Percentiles rank a stretch among this genome's conserved stretches.
These are phyloP conservation scores for Onygenales sp. DNA, from an alignment of 2,329 filamentous ascomycete species.

Conservation along the genomic window DNA sequence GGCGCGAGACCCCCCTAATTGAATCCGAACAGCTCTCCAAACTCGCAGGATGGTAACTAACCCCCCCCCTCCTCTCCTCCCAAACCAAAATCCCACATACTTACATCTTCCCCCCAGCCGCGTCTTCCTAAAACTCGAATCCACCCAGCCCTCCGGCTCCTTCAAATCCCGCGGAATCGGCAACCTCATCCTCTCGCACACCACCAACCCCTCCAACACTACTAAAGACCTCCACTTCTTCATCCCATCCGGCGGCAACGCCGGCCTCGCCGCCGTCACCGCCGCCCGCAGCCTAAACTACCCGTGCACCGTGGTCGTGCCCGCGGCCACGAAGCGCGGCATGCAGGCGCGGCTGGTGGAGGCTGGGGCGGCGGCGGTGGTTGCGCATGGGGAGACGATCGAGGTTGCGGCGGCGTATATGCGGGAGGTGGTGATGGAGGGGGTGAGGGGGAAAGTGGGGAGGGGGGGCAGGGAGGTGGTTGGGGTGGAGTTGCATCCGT, in stretches of 20 bases:
- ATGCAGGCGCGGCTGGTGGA: conserved; percentile 64
- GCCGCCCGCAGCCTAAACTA: conserved; percentile 56
- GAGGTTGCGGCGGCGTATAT: conserved; percentile 61
- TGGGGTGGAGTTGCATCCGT: conserved; percentile 35
- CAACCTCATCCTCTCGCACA: conserved; percentile 53
- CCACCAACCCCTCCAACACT: conserved; percentile 30
- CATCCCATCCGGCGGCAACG: conserved; percentile 72
- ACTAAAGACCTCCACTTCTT: conserved; percentile 58
- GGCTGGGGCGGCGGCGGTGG: conserved; percentile 56
- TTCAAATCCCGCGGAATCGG: conserved; percentile 77
- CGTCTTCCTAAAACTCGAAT: conserved; percentile 78
- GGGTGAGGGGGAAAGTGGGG: conserved; percentile 25
- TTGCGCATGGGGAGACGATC: conserved; percentile 60
- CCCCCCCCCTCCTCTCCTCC: neutral
- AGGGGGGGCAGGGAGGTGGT: conserved; percentile 20
- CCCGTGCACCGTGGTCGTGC: conserved; percentile 67
- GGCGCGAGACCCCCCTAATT: conserved; percentile 63
- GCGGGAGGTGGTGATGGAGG: conserved; percentile 40
- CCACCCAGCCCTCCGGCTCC: conserved; percentile 72
- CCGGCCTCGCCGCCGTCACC: conserved; percentile 70
- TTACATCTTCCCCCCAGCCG: conserved; percentile 35
- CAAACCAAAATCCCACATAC: neutral
- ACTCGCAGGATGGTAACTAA: conserved; percentile 59
- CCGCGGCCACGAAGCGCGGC: conserved; percentile 52
- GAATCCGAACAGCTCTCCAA: conserved; percentile 58